Base-by-base conservation (phyloP, 495 filamentous ascomycete genomes). In the Lophiotrema nucula region DNA sequence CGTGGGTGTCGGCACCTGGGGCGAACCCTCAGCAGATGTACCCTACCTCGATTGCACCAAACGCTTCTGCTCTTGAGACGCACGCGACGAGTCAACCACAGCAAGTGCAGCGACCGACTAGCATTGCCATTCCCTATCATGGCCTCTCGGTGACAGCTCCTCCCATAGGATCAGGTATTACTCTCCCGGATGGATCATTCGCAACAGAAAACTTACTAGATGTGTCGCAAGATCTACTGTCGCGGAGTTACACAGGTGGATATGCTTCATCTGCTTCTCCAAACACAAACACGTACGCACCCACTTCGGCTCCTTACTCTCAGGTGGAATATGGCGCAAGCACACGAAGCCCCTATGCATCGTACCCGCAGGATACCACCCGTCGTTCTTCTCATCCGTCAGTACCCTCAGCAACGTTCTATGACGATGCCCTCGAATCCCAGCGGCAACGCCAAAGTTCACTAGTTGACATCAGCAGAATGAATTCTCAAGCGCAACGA, bases 361-460 rank as follows among this genome's bases (percentile, higher is more conserved):
- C n/a, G n/a, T 76, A 81, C 37, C 78, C 80, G 64, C 70, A 78
- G 65, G 83, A 88, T 50, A 79, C 81, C 68, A 72, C 77, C 54
- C 85, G 92, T 72, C 86, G 91, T 69, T 86, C 90, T 66, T 95
- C 92, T 50, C 88, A 95, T 73, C 84, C 89, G 88, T 95, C 84
- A 88, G 88, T 88, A 77, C 75, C 78, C 64, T 81, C 82, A 62
- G 73, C 68, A 53, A 67, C 69, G 67, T 70, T 76, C 60, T 72
- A 77, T 65, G 71, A 75, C 68, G 70, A 70, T 65, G 72, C 73
- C 55, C 62, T 72, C 42, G 69, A 72, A 23, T 58, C 70, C 57
- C 75, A 75, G 54, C 67, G 73, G 42, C 77, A 77, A 51, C 76
- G 77, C 50, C 74, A 77, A 68, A 80, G 74, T 67, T 79, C 80